Evolutionary conservation across 495 filamentous ascomycete genomes (phyloP), one percentile per base, ranked within the genome.

Genomic region (Diplogelasinospora grovesii): DNA sequence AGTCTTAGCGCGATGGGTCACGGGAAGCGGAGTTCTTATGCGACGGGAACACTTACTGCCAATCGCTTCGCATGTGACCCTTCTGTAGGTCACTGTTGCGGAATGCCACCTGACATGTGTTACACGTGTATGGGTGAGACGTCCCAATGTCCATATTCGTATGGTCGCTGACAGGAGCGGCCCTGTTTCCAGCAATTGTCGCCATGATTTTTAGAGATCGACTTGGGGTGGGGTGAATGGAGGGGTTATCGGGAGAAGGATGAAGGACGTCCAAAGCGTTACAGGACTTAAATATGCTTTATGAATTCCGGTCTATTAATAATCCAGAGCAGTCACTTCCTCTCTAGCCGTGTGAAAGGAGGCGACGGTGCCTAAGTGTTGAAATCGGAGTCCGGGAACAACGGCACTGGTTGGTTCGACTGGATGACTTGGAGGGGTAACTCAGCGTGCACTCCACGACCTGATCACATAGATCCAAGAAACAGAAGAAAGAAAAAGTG

Each of bases 101-200:
- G 66, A 96, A 97, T 22, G 92, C 92, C 43, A 98, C 89, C 50
- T 95, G 88, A 52, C 92, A 98, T 22, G 90, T 86, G 67, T 98
- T 98, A 75, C 92, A 98, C 30, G 92, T 95, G 62, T 87, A 97
- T 2, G 90, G 89, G 61, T 95, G 84, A 16, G 82, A 76, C 6
- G 74, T 56, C 22, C 61, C 39, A 16, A 59, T 43, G 25, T 73
- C 68, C 36, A 57, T 54, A 16, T 48, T 50, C 4, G 56, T 33
- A 13, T 50, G 48, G 24, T 56, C 46, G 31, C 53, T 39, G 22
- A 57, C 52, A 20, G 61, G 49, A 13, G 63, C 54, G 14, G 56
- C 44, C 37, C 67, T 54, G 50, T 46, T 70, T 10, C 60, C 60
- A 30, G 66, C 56, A 38, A 77, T 69, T 8, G 75, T 75, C 24